Base-by-base conservation (phyloP, 148 eudicot genomes). In the Cornus kousa region DNA sequence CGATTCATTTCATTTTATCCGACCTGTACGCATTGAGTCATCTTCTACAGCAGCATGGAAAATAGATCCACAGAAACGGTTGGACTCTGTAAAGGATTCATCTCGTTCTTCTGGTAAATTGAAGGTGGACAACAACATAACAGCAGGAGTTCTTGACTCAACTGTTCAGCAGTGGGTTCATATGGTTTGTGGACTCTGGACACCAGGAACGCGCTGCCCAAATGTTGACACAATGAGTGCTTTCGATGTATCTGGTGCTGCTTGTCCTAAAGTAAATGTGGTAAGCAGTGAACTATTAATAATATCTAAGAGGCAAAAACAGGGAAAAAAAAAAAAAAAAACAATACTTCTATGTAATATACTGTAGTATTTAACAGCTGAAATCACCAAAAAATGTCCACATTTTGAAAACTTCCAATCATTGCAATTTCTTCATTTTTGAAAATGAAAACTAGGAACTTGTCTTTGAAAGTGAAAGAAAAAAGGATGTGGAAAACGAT, bases 151-250 rank as follows among this genome's bases (percentile, higher is more conserved):
- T 46, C 80, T 83, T 83, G 87, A 89, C 80, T 80, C 86, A 20
- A 82, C 86, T 31, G 82, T 87, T 71, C 87, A 87, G 88, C 92
- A 87, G 85, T 89, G 92, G 92, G 80, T 89, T 65, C 92, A 89
- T 75, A 83, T 89, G 90, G 90, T 89, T 68, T 89, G 92, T 80
- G 92, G 90, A 74, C 84, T 89, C 60, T 89, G 92, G 92, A 89
- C 92, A 76, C 87, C 90, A 60, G 87, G 83, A 73, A 85, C 92
- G 76, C 84, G 92, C 67, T 87, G 90, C 83, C 88, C 92, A 71
- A 85, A 87, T 81, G 90, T 87, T 73, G 86, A 82, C 79, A 85
- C 92, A 73, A 87, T 89, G 92, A 87, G 87, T 82, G 89, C 88
- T 72, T 87, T 89, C 76, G 90, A 87, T 85, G 86, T 89, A 76